Evolutionary conservation across 2,329 filamentous ascomycete genomes (phyloP).

Genomic region (Fusarium xylarioides): DNA sequence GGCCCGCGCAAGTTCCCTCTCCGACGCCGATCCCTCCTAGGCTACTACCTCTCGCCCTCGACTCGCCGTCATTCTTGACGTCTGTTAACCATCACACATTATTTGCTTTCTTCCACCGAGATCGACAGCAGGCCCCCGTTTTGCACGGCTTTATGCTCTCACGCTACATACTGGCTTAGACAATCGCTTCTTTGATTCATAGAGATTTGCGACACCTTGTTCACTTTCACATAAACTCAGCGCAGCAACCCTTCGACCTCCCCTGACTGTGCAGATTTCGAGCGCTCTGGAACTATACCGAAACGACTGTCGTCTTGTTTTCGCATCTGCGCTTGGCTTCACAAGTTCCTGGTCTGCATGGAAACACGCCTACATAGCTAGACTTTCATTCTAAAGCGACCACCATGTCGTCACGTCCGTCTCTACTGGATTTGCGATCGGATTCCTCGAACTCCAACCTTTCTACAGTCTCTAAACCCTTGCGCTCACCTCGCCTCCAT

Average conservation of each 20-base stretch:
- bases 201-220: constrained; percentile 1
- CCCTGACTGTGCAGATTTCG: background rate
- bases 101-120: constrained; percentile 6
- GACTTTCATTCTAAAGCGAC: constrained; percentile 19
- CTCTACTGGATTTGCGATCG: constrained; percentile 67
- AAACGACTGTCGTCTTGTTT: background rate
- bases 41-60: constrained; percentile 24
- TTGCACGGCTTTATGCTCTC: background rate
- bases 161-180: background rate
- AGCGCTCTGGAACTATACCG: background rate
- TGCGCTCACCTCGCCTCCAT: constrained; percentile 78
- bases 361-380: constrained; percentile 18
- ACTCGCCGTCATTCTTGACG: constrained; percentile 23
- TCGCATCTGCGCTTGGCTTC: background rate
- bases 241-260: background rate
- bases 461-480: constrained; percentile 60
- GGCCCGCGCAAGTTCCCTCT: constrained; percentile 31
- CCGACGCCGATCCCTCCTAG: constrained; percentile 34
- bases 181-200: constrained; percentile 6
- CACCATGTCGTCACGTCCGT: constrained; percentile 65
- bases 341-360: constrained; percentile 23
- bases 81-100: constrained; percentile 20
- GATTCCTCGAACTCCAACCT: constrained; percentile 61
- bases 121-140: background rate
- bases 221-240: background rate